Evolutionary conservation across 2,329 filamentous ascomycete genomes (phyloP), one percentile per base, ranked within the genome.

Genomic region (Fusarium heterosporum): DNA sequence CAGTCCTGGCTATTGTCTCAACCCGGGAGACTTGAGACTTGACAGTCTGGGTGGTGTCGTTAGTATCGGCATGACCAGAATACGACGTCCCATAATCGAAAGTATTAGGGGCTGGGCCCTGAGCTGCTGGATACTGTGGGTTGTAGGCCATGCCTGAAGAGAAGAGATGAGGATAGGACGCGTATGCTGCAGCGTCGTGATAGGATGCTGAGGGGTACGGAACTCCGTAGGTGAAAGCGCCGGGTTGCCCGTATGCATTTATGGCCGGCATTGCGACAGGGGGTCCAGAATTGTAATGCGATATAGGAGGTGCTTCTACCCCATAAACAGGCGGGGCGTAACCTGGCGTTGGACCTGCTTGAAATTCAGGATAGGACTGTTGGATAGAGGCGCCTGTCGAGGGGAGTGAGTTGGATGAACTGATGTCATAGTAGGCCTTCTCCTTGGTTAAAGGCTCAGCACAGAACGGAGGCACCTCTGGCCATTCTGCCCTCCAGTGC

Each of bases 401-500:
- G 13, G 56, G 41, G 16, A 53, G 45, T 17, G 63, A 47, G 30
- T 50, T 32, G 11, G 41, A 39, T 34, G 57, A 17, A 39, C 39
- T 36, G 34, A 60, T 69, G 17, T 45, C 66, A 34, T 66, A 43
- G 28, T 66, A 65, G 19, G 54, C 50, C 26, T 59, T 55, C 78
- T 69, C 57, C 38, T 62, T 55, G 29, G 78, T 76, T 36, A 80
- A 80, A 55, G 87, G 86, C 67, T 90, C 84, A 22, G 87, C 83
- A 66, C 87, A 84, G 76, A 95, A 95, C 0, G 91, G 91, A n/a
- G 90, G 85, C 29, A 86, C 81, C 67, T 89, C 86, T 40, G 92
- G 92, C 93, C 92, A 96, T 74, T 93, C 90, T 4, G 91, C 87
- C 75, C 89, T 88, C 93, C 92, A 96, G 72, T 90, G 84, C 16